Evolutionary conservation across 805 yeast genomes (phyloP).

Genomic region (Spathaspora arborariae): DNA sequence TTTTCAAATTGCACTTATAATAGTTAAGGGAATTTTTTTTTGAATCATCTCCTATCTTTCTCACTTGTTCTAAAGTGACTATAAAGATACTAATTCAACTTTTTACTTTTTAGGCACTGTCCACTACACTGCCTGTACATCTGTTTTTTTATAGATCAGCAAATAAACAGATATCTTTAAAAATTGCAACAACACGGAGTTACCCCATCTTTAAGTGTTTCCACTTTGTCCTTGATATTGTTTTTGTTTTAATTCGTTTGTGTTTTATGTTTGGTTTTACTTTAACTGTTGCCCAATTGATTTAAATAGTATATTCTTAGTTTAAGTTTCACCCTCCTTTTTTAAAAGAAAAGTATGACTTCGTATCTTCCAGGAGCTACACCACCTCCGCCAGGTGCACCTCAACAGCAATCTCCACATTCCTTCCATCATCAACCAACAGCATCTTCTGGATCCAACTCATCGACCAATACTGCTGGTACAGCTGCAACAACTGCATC

Average conservation of each 20-base stretch:
- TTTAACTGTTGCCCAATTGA: background rate
- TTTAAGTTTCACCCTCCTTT: background rate
- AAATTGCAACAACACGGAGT: background rate
- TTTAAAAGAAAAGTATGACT: background rate
- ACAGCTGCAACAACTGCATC: slow-evolving; percentile 2
- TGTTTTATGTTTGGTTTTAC: background rate
- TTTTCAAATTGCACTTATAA: background rate
- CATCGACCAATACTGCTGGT: background rate
- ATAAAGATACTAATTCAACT: background rate
- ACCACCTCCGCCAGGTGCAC: background rate
- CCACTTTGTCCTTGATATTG: background rate
- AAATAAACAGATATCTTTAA: background rate
- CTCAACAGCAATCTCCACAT: background rate
- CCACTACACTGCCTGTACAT: background rate
- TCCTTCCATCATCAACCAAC: background rate
- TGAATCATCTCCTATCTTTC: background rate
- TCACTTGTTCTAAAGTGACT: background rate
- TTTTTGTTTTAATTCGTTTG: background rate
- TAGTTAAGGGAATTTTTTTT: background rate
- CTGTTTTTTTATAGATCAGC: background rate
- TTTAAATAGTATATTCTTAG: background rate
- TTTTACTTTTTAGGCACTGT: background rate
- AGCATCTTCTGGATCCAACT: background rate
- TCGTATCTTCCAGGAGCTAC: background rate
- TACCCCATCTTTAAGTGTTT: background rate